phyloP scores from a whole-genome alignment of 805 yeast genomes.

The Monosporozyma aerobia region DNA sequence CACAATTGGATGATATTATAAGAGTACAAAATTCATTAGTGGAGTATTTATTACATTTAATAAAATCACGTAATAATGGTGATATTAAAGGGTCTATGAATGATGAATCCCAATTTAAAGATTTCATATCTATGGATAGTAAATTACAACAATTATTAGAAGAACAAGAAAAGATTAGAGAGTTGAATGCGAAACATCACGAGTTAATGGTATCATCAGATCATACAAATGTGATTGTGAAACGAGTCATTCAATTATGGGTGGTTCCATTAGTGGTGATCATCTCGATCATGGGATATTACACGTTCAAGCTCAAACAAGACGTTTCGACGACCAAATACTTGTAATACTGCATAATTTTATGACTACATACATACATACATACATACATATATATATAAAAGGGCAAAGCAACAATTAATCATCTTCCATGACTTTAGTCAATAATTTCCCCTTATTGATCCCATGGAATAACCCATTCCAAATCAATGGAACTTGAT shows the following conservation, averaged over 20 bases:
- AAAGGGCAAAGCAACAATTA: too few species aligned
- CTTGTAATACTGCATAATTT: too few species aligned
- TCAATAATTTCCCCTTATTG: constrained; percentile 44
- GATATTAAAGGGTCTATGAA: constrained; percentile 5
- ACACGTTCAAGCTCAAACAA: constrained; percentile 29
- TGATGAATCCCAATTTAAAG: constrained; percentile 12
- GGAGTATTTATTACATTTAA: constrained; percentile 13
- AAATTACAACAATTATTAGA: constrained; percentile 23
- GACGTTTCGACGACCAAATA: constrained; percentile 16
- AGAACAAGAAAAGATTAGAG: constrained; percentile 27
- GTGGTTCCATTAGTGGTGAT: constrained; percentile 23
- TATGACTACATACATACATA: not conserved
- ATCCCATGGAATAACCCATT: constrained; percentile 35
- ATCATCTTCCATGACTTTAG: constrained; percentile 31
- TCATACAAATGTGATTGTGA: constrained; percentile 25
- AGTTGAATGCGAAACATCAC: constrained; percentile 12
- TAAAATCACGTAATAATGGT: not conserved
- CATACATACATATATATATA: too few species aligned
- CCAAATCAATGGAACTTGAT: constrained; percentile 41
- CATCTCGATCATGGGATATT: constrained; percentile 28
- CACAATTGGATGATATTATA: constrained; percentile 16
- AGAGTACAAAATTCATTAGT: constrained; percentile 19
- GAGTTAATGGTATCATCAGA: constrained; percentile 7
- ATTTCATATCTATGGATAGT: constrained; percentile 21
- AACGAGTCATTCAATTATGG: constrained; percentile 21